Evolutionary conservation across 225 moss, liverwort and hornwort species (phyloP).

Genomic region (Sphagnum contortum): DNA sequence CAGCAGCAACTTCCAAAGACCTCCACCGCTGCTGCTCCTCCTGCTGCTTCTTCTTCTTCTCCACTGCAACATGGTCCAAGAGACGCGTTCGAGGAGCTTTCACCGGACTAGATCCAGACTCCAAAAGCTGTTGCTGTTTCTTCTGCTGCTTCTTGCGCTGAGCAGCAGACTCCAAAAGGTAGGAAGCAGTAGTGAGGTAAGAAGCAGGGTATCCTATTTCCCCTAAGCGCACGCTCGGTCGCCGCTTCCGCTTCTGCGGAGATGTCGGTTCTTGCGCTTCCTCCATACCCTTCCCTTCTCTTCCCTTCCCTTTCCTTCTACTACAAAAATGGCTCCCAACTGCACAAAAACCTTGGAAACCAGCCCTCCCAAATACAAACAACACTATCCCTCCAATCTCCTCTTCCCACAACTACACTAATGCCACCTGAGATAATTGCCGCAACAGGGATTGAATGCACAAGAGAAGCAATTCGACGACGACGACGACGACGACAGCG

Average conservation of each 20-base stretch:
- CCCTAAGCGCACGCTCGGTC: constrained; percentile 78
- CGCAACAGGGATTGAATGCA: too few relatives aligned
- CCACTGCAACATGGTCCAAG: constrained; percentile 41
- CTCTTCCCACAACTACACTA: too few relatives aligned
- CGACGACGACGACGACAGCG: too few relatives aligned
- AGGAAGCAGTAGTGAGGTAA: constrained; percentile 8
- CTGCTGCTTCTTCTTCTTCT: constrained; percentile 23
- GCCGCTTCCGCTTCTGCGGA: constrained; percentile 55
- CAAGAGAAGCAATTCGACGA: too few relatives aligned
- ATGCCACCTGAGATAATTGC: too few relatives aligned
- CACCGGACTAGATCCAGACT: constrained; percentile 14
- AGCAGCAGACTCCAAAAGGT: constrained; percentile 11
- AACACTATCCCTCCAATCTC: too few relatives aligned
- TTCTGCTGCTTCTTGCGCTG: constrained; percentile 16
- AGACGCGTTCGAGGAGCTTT: constrained; percentile 50
- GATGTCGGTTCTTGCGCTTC: constrained; percentile 4
- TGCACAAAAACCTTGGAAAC: too few relatives aligned
- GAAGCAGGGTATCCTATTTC: constrained; percentile 57
- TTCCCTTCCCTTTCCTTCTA: background rate
- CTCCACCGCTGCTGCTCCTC: constrained; percentile 43
- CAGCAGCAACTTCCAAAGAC: constrained; percentile 16
- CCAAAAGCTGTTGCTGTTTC: constrained; percentile 20
- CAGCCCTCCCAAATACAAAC: too few relatives aligned
- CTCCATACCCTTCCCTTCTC: constrained; percentile 1
- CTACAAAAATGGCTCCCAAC: too few relatives aligned